These are phyloP conservation scores for Geotrichum ghanense DNA, from an alignment of 805 yeast genomes.

Conservation along the genomic window DNA sequence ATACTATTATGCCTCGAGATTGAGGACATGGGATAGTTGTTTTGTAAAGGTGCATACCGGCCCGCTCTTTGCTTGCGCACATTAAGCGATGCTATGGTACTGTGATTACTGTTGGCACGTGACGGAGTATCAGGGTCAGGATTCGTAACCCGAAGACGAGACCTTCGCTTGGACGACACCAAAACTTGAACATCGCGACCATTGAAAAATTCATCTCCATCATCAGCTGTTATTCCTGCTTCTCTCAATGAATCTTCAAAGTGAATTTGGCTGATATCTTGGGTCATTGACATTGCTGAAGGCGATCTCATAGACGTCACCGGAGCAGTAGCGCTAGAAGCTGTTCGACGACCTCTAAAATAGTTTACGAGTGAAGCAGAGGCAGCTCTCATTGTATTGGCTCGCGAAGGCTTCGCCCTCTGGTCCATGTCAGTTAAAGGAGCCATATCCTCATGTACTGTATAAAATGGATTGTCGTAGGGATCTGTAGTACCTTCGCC, in stretches of 20 bases:
- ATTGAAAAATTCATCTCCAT: slow-evolving; percentile 33
- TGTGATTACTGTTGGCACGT: neutral
- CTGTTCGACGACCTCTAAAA: neutral
- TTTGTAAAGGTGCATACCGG: neutral
- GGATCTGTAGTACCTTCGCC: neutral
- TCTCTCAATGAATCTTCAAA: slow-evolving; percentile 1
- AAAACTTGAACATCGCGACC: slow-evolving; percentile 59
- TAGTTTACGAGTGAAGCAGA: slow-evolving; percentile 1
- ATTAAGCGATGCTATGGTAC: neutral
- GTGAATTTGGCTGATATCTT: slow-evolving; percentile 6
- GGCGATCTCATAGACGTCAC: slow-evolving; percentile 7
- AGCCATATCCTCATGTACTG: neutral
- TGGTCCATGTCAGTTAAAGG: neutral
- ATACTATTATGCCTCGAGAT: neutral
- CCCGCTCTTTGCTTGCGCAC: neutral
- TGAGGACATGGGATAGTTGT: neutral
- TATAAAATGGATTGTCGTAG: neutral
- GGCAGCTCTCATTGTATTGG: neutral
- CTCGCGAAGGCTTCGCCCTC: neutral
- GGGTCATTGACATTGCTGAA: slow-evolving; percentile 3
- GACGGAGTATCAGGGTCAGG: slow-evolving; percentile 33
- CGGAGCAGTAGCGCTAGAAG: slow-evolving; percentile 3
- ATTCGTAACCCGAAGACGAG: slow-evolving; percentile 48
- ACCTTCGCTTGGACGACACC: slow-evolving; percentile 53
- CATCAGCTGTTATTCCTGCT: slow-evolving; percentile 14